Conservation (phyloP, 805 yeast species). For the Wickerhamomyces hampshirensis region DNA sequence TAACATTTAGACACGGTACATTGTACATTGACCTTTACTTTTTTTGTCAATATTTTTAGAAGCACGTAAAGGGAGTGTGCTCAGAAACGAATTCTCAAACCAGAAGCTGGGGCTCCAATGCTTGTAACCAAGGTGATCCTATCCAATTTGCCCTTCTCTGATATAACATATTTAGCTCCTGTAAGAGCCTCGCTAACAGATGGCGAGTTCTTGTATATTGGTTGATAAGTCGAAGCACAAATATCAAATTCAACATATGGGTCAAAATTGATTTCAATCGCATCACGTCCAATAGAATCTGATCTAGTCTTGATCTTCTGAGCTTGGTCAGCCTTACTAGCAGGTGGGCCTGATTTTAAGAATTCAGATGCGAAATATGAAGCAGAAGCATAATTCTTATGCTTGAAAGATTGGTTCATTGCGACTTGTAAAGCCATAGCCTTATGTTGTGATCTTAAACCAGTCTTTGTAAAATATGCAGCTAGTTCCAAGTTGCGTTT, state of each 20-base stretch:
- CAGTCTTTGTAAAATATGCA: constrained; percentile 87
- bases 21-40: constrained; percentile 4
- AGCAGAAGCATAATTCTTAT: constrained; percentile 84
- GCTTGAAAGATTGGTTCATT: constrained; percentile 84
- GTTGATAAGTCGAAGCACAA: constrained; percentile 83
- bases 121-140: constrained; percentile 67
- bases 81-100: constrained; percentile 50
- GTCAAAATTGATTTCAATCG: constrained; percentile 87
- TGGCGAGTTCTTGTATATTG: constrained; percentile 76
- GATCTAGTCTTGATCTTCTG: constrained; percentile 75
- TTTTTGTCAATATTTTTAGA: constrained; percentile 7
- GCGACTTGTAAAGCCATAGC: constrained; percentile 92
- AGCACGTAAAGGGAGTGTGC: no score
- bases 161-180: constrained; percentile 79
- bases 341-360: constrained; percentile 61
- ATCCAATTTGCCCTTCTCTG: constrained; percentile 77
- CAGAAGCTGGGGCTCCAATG: constrained; percentile 91
- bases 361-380: constrained; percentile 85
- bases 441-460: constrained; percentile 77
- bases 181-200: constrained; percentile 74
- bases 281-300: constrained; percentile 78
- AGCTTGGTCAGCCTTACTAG: constrained; percentile 87
- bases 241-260: constrained; percentile 88
- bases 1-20: no score
- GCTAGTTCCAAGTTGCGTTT: constrained; percentile 92